Evolutionary conservation across 441 rosid genomes (phyloP).

Genomic region (Erodium texanum): DNA sequence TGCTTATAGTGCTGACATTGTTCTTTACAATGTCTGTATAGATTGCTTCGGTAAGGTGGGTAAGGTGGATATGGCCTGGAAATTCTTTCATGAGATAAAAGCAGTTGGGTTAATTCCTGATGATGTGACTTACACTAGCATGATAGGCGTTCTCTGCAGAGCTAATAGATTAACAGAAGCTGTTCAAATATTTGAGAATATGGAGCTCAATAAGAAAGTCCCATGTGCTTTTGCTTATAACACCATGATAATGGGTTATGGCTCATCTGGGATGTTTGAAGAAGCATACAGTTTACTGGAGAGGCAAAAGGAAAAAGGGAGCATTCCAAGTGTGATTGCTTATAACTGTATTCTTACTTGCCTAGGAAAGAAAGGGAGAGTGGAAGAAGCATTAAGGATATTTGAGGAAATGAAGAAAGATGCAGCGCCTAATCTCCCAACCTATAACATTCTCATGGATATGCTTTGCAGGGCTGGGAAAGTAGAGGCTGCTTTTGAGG

Average conservation of each 20-base stretch:
- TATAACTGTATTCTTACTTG: constrained; percentile 87
- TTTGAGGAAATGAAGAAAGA: constrained; percentile 85
- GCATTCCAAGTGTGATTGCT: constrained; percentile 78
- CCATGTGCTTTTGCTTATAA: constrained; percentile 88
- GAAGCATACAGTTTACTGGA: constrained; percentile 70
- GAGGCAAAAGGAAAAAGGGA: constrained; percentile 79
- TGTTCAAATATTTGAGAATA: constrained; percentile 66
- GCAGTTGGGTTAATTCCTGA: constrained; percentile 60
- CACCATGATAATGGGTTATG: constrained; percentile 95
- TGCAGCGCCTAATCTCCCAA: constrained; percentile 61
- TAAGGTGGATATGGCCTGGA: constrained; percentile 91
- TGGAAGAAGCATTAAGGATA: constrained; percentile 53
- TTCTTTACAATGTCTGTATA: constrained; percentile 87
- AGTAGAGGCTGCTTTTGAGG: constrained; percentile 53
- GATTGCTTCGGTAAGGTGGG: constrained; percentile 89
- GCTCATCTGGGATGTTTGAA: constrained; percentile 71
- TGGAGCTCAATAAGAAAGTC: constrained; percentile 56
- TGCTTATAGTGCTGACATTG: constrained; percentile 62
- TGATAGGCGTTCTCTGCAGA: constrained; percentile 81
- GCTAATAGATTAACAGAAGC: constrained; percentile 73
- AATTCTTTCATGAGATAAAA: constrained; percentile 86
- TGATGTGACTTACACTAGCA: constrained; percentile 82
- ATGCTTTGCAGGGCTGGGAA: constrained; percentile 72
- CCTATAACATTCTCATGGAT: constrained; percentile 70
- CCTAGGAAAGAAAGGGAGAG: constrained; percentile 60